Evolutionary conservation across 2,329 filamentous ascomycete species (phyloP).

Genomic region (Trichophyton schoenleinii): DNA sequence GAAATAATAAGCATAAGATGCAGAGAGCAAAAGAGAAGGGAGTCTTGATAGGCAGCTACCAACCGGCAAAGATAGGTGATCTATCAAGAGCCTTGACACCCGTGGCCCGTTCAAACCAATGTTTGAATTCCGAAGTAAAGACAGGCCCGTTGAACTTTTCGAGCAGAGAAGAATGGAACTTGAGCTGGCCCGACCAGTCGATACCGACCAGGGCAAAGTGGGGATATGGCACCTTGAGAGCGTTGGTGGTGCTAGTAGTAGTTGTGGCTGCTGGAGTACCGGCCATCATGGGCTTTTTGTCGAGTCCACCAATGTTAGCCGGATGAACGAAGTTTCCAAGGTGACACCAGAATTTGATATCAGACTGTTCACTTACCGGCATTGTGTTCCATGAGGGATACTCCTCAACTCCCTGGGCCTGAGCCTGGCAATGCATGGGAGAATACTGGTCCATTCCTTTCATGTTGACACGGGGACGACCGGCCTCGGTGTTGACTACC

Average conservation of each 20-base stretch:
- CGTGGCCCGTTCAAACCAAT: constrained; percentile 7
- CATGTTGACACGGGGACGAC: background rate
- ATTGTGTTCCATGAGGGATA: constrained; percentile 7
- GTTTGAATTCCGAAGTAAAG: constrained; percentile 10
- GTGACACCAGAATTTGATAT: constrained; percentile 3
- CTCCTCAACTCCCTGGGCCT: background rate
- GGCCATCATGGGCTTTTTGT: background rate
- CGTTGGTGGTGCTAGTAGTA: background rate
- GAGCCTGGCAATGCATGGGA: background rate
- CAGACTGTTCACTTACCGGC: constrained; percentile 3
- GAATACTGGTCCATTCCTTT: constrained; percentile 2
- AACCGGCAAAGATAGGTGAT: background rate
- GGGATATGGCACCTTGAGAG: constrained; percentile 6
- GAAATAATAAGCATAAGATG: background rate
- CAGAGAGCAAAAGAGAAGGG: background rate
- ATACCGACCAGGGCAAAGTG: constrained; percentile 12
- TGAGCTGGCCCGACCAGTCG: constrained; percentile 10
- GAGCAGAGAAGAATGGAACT: constrained; percentile 10
- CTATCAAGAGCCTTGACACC: constrained; percentile 3
- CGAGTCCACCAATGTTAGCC: background rate
- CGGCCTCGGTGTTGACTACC: constrained; percentile 3
- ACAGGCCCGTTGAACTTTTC: constrained; percentile 8
- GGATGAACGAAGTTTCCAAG: background rate
- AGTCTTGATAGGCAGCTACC: background rate
- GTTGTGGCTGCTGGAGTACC: background rate